Conservation (phyloP, 164 flowering plant species). For the Chimonanthus salicifolius region DNA sequence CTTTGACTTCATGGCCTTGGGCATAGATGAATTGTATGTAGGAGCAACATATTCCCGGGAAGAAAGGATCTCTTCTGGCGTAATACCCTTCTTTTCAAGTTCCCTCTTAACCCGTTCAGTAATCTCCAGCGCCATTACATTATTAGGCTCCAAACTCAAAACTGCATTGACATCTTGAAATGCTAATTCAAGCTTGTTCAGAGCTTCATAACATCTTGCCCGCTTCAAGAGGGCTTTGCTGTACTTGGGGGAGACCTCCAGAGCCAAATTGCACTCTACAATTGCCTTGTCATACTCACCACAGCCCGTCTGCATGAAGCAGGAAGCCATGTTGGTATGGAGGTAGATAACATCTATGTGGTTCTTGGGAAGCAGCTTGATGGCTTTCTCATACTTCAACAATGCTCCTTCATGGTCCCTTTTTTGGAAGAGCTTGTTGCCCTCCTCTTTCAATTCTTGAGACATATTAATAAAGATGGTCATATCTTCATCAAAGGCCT, state of each 20-base stretch:
- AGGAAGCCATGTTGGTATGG: constrained; percentile 73
- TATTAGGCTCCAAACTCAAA: constrained; percentile 56
- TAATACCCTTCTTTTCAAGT: constrained; percentile 38
- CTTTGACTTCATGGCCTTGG: constrained; percentile 18
- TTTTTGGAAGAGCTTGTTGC: constrained; percentile 74
- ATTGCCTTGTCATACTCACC: constrained; percentile 69
- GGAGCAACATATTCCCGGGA: constrained; percentile 40
- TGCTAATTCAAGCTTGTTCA: constrained; percentile 72
- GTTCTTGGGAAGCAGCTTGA: constrained; percentile 63
- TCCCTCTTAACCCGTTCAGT: constrained; percentile 44
- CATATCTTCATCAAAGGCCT: constrained; percentile 44
- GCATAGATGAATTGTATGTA: constrained; percentile 8
- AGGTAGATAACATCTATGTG: constrained; percentile 67
- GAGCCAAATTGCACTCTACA: constrained; percentile 79
- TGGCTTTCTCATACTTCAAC: constrained; percentile 75
- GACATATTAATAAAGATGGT: constrained; percentile 56
- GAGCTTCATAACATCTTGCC: constrained; percentile 73
- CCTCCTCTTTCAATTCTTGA: constrained; percentile 73
- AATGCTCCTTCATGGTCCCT: constrained; percentile 76
- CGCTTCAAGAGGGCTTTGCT: constrained; percentile 83
- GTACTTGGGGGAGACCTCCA: constrained; percentile 69
- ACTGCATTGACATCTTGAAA: constrained; percentile 59
- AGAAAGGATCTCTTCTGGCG: constrained; percentile 27
- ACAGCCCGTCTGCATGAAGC: constrained; percentile 82
- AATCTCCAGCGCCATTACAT: constrained; percentile 67